Evolutionary conservation across 1,284 basidiomycete species (phyloP).

Genomic region (Vanrija sp.): DNA sequence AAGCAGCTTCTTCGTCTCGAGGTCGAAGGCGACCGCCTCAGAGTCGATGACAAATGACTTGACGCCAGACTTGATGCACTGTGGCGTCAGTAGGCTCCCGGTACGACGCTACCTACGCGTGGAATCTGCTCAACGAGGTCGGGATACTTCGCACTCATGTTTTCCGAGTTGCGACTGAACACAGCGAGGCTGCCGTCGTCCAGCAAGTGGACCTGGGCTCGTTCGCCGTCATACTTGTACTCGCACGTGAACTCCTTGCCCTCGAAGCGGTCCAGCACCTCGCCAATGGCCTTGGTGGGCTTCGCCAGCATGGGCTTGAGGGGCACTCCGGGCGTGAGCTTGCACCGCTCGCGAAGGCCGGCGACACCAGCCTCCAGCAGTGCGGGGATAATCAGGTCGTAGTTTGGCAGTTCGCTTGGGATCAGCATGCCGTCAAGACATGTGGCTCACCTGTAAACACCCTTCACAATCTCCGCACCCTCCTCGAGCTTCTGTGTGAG

Average conservation of each 20-base stretch:
- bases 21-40: constrained; percentile 75
- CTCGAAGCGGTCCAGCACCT: constrained; percentile 96
- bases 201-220: constrained; percentile 86
- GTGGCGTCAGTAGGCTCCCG: constrained; percentile 13
- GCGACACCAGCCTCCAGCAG: constrained; percentile 75
- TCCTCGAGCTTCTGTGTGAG: constrained; percentile 73
- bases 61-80: constrained; percentile 78
- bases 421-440: background rate
- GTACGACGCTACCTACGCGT: constrained; percentile 52
- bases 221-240: constrained; percentile 99
- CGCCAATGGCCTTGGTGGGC: constrained; percentile 98
- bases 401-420: constrained; percentile 82
- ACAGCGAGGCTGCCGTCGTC: constrained; percentile 76
- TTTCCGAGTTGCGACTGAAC: constrained; percentile 96
- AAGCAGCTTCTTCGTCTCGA: constrained; percentile 60
- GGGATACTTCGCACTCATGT: constrained; percentile 99
- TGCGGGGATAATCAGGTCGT: constrained; percentile 91
- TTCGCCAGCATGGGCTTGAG: constrained; percentile 99
- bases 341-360: constrained; percentile 69
- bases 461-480: constrained; percentile 73
- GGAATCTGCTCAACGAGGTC: constrained; percentile 93
- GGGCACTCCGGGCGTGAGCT: constrained; percentile 87
- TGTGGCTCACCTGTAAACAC: constrained; percentile 73
- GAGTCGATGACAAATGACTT: constrained; percentile 77
- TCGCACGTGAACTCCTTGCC: constrained; percentile 95